Base-by-base conservation (phyloP, 2,329 filamentous ascomycete species). In the Aspergillus fijiensis region DNA sequence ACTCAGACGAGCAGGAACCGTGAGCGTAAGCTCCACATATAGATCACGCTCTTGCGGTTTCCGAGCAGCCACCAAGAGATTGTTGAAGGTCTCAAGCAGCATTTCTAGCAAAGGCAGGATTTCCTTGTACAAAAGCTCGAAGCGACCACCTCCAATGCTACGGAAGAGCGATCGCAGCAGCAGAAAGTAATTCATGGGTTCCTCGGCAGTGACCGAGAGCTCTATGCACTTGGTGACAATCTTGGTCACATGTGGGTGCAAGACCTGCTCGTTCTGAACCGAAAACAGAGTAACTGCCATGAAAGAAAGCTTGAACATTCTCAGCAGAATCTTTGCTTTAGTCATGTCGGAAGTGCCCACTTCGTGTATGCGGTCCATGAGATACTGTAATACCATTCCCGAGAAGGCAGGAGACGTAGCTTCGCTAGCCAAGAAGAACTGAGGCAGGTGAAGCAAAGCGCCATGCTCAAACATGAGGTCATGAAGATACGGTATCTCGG, bases 221-320 rank as follows among this genome's bases (percentile, higher is more conserved):
- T 98, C 92, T 63, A 99, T 97, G 9, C 94, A 98, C 76, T 96
- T 93, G 12, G 94, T 97, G 62, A 99, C 92, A 65, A 99, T 96
- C 73, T 96, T 96, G 57, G 96, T 93, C 54, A 99, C 94, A 74
- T 99, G 95, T 0, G 96, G 96, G 56, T 98, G 82, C 14, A 99
- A 82, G 2, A 99, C 92, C 72, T 95, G 90, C 77, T 99, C 95
- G 69, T 99, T 99, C 72, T 97, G 93, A 9, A 86, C 84, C 0
- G 92, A 92, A 75, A 99, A 99, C 1, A 99, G 82, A 0, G 95
- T 99, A 45, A 99, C 95, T 0, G 96, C 96, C 95, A 99, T 99
- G 76, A 99, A 99, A 0, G 94, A 96, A 54, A 99, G 79, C 77
- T 99, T 99, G 80, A 98, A 99, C 55, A 99, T 86, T 58, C 96